Conservation (phyloP, 148 eudicot genomes). For the Camellia granthamiana region DNA sequence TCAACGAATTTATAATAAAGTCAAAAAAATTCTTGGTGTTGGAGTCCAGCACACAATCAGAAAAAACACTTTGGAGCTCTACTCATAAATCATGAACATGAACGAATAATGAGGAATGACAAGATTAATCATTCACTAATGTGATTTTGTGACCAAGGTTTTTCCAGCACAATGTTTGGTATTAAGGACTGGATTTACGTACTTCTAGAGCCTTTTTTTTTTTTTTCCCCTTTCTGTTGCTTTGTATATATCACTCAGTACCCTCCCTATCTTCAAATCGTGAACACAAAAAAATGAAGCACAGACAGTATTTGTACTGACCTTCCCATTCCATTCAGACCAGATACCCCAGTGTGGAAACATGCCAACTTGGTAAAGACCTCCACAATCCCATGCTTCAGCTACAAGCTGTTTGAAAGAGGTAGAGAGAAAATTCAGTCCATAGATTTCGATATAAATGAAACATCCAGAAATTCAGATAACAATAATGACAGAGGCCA, state of each 20-base stretch:
- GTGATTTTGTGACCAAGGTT: not conserved
- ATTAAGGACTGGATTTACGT: not conserved
- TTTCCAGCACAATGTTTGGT: not conserved
- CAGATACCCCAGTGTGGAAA: conserved; percentile 99
- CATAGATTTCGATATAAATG: not conserved
- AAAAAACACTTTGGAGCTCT: not conserved
- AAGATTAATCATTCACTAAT: not conserved
- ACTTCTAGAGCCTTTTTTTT: not conserved
- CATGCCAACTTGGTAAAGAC: conserved; percentile 94
- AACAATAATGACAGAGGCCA: not conserved
- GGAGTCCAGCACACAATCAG: not conserved
- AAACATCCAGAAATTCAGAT: not conserved
- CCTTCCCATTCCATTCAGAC: conserved; percentile 99
- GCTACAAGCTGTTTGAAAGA: conserved; percentile 71
- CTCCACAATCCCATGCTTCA: conserved; percentile 99
- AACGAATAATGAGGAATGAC: not conserved
- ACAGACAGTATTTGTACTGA: conserved; percentile 21
- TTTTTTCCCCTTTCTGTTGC: not conserved
- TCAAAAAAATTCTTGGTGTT: not conserved
- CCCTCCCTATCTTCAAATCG: not conserved
- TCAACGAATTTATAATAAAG: not conserved
- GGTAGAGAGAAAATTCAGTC: conserved; percentile 10
- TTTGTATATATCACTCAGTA: not conserved
- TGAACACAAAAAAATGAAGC: not conserved
- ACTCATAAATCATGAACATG: not conserved